A percentile compares a stretch with the other conserved stretches of the same genome.
phyloP scores from a whole-genome alignment of 257 asterid species.

The Nicotiana knightiana region DNA sequence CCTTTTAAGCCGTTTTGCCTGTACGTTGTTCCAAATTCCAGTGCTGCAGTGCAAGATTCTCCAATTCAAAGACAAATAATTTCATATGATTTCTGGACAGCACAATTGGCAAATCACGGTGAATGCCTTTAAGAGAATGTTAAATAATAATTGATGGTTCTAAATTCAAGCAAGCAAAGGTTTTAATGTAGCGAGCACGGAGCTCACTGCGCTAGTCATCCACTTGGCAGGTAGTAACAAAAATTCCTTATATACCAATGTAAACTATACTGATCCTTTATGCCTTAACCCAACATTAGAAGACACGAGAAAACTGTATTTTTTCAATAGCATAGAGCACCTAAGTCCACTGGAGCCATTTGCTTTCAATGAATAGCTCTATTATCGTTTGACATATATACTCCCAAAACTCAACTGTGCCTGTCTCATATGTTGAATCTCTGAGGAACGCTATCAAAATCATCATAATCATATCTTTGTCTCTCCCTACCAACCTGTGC shows the following conservation, averaged over 20 bases:
- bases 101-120: neutral
- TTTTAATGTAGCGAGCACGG: neutral
- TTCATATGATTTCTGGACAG: neutral
- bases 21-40: neutral
- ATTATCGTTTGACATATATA: neutral
- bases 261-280: neutral
- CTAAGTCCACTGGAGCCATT: neutral
- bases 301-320: neutral
- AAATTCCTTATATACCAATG: neutral
- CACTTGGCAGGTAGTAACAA: too few species aligned
- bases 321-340: neutral
- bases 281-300: neutral
- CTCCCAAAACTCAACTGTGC: neutral
- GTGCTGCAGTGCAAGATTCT: neutral
- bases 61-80: neutral
- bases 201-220: neutral
- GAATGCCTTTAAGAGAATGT: neutral
- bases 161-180: neutral
- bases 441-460: slow-evolving; percentile 63
- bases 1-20: neutral
- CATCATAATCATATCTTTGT: slow-evolving; percentile 75
- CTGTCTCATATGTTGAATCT: slow-evolving; percentile 54
- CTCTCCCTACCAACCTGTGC: slow-evolving; percentile 79
- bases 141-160: neutral
- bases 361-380: neutral